Conservation (phyloP, 306 rosid species). For the Rubus idaeus region DNA sequence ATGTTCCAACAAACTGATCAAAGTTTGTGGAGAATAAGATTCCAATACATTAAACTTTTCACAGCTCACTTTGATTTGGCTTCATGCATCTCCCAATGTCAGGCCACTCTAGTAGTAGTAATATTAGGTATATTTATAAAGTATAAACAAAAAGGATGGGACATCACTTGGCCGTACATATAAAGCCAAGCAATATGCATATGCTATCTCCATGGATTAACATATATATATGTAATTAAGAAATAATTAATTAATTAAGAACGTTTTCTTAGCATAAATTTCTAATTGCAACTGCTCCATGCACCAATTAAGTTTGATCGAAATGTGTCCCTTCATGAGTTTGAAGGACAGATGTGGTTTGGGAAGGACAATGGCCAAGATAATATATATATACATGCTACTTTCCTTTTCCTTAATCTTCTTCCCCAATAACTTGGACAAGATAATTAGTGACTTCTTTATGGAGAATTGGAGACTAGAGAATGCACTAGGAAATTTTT, state of each 20-base stretch:
- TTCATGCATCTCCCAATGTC: conserved; percentile 33
- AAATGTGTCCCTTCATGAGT: conserved; percentile 43
- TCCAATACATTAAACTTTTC: conserved; percentile 40
- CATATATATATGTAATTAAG: neutral
- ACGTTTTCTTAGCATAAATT: neutral
- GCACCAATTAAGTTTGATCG: neutral
- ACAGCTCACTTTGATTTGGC: conserved; percentile 32
- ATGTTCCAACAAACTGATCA: conserved; percentile 29
- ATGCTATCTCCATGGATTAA: neutral
- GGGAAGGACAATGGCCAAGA: conserved; percentile 26
- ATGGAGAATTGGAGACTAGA: neutral
- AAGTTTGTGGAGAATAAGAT: conserved; percentile 63
- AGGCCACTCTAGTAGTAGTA: conserved; percentile 2
- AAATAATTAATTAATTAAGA: neutral
- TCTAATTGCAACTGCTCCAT: neutral
- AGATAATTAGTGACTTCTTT: too few species aligned
- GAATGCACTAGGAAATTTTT: too few species aligned
- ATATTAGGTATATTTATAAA: neutral
- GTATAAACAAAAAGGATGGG: neutral
- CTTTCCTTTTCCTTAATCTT: neutral
- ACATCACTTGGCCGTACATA: conserved; percentile 28
- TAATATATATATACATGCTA: neutral
- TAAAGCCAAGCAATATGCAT: neutral
- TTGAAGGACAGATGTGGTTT: conserved; percentile 41
- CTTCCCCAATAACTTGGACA: neutral